Evolutionary conservation across 2,329 filamentous ascomycete species (phyloP).

Genomic region (Esteya vermicola): DNA sequence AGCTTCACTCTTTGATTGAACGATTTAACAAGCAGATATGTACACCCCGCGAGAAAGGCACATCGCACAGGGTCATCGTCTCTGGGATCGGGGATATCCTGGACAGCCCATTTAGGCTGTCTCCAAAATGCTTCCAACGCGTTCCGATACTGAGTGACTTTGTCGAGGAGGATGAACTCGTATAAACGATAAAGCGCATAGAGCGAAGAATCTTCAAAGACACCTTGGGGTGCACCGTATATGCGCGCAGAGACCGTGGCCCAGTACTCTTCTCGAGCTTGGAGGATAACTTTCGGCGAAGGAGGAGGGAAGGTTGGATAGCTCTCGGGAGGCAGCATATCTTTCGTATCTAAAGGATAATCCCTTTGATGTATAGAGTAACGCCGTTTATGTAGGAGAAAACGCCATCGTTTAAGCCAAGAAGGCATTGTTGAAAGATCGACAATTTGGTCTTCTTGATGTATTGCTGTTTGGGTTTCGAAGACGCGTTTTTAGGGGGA

Average conservation of each 20-base stretch:
- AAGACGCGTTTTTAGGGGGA: too few species aligned
- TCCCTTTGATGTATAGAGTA: too few species aligned
- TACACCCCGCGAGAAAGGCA: conserved; percentile 4
- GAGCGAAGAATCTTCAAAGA: neutral
- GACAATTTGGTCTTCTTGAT: too few species aligned
- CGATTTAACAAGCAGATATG: conserved; percentile 2
- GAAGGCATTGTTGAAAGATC: too few species aligned
- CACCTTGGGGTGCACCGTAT: conserved; percentile 3
- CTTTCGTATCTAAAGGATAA: too few species aligned
- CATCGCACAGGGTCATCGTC: conserved; percentile 5
- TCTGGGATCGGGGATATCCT: conserved; percentile 3
- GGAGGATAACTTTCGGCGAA: neutral
- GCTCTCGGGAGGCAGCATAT: too few species aligned
- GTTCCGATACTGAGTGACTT: conserved; percentile 1
- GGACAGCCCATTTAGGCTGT: conserved; percentile 1
- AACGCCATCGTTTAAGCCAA: too few species aligned
- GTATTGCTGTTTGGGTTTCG: too few species aligned
- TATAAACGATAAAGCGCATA: conserved; percentile 5
- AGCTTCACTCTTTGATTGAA: conserved; percentile 4
- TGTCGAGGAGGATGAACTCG: conserved; percentile 4
- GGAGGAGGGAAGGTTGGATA: conserved; percentile 9
- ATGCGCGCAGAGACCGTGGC: neutral
- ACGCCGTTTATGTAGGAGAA: too few species aligned
- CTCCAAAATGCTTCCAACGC: conserved; percentile 3
- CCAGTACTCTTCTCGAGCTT: conserved; percentile 1